phyloP scores from a whole-genome alignment of 2,329 filamentous ascomycete genomes.

The Fusarium foetens region DNA sequence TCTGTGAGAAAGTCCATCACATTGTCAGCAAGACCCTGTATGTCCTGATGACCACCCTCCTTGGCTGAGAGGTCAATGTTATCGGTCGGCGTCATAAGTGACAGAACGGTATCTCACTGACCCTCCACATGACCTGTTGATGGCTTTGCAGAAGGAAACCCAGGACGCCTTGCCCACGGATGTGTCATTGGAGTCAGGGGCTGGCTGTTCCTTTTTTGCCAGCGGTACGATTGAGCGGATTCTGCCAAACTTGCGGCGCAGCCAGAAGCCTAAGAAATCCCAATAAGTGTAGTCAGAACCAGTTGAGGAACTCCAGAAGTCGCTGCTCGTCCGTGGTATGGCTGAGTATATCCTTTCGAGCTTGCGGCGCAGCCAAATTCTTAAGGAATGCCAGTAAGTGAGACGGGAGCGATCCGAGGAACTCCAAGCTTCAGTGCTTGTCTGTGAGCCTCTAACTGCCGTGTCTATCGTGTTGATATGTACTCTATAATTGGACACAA shows the following conservation, averaged over 20 bases:
- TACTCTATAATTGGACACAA: too few relatives aligned
- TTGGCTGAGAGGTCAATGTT: neutral
- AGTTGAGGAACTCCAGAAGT: neutral
- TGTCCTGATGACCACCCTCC: neutral
- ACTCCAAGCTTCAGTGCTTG: neutral
- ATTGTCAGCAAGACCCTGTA: fast-evolving
- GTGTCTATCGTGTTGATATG: too few relatives aligned
- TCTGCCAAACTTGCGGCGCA: neutral
- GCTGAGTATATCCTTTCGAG: fast-evolving
- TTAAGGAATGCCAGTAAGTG: neutral
- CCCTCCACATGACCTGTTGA: neutral
- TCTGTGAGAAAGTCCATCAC: neutral
- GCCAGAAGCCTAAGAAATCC: neutral
- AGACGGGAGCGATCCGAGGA: neutral
- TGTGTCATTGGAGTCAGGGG: fast-evolving
- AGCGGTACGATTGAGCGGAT: neutral
- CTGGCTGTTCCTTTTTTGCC: too few relatives aligned
- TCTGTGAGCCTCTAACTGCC: fast-evolving
- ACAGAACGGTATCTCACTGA: neutral
- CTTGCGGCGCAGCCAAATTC: neutral
- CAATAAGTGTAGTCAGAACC: neutral
- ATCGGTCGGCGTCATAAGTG: neutral
- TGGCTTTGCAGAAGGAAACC: neutral
- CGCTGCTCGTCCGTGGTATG: neutral
- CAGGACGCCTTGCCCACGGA: neutral